phyloP scores from a whole-genome alignment of 2,329 filamentous ascomycete genomes.

The Pseudogymnoascus sp. region DNA sequence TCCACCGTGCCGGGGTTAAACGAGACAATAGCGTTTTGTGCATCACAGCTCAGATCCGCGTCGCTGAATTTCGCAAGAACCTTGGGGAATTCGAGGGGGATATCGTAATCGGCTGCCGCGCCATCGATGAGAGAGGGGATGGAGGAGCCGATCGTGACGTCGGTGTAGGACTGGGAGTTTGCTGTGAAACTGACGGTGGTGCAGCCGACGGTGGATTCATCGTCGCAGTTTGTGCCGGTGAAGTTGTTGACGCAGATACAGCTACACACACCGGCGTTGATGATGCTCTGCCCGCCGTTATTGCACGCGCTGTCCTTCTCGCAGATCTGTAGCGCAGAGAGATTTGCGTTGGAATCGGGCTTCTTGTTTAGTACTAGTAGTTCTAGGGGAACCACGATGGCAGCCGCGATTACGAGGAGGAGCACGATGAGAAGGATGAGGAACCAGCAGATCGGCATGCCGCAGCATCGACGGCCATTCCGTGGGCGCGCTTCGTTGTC shows the following conservation, averaged over 20 bases:
- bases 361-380: slow-evolving; percentile 52
- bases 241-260: slow-evolving; percentile 89
- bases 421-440: slow-evolving; percentile 56
- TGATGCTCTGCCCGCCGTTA: slow-evolving; percentile 73
- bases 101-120: slow-evolving; percentile 60
- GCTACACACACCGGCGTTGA: slow-evolving; percentile 61
- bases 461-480: slow-evolving; percentile 64
- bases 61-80: slow-evolving; percentile 71
- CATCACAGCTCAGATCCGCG: slow-evolving; percentile 68
- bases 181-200: slow-evolving; percentile 39
- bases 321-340: slow-evolving; percentile 44
- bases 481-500: neutral
- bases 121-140: slow-evolving; percentile 66
- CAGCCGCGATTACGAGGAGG: slow-evolving; percentile 67
- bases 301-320: slow-evolving; percentile 55
- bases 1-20: slow-evolving; percentile 51
- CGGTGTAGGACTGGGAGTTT: slow-evolving; percentile 31
- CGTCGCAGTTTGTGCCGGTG: slow-evolving; percentile 54
- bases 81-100: slow-evolving; percentile 61
- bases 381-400: slow-evolving; percentile 68
- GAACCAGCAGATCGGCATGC: slow-evolving; percentile 73
- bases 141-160: slow-evolving; percentile 74
- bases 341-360: slow-evolving; percentile 27
- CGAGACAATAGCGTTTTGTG: slow-evolving; percentile 80
- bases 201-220: slow-evolving; percentile 45